phyloP scores from a whole-genome alignment of 2,329 filamentous ascomycete genomes.

The Elsinoe fawcettii region DNA sequence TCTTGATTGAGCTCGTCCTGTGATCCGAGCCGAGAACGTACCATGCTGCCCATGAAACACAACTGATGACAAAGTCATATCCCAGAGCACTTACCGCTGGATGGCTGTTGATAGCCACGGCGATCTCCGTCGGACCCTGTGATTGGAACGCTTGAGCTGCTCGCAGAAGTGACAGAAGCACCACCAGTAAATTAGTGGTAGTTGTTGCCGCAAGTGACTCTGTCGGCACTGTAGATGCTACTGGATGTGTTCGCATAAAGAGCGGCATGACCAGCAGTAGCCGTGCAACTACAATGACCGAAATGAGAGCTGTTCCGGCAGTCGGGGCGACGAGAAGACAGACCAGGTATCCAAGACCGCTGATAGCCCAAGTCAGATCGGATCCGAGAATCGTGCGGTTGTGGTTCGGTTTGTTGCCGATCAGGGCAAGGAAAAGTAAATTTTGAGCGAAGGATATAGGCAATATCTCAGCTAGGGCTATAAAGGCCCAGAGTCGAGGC shows the following conservation, averaged over 20 bases:
- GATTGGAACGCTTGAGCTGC: conserved; percentile 4
- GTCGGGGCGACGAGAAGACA: conserved; percentile 19
- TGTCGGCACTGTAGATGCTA: neutral
- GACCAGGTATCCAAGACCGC: conserved; percentile 17
- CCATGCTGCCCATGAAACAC: neutral
- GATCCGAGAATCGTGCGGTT: neutral
- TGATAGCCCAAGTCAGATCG: conserved; percentile 12
- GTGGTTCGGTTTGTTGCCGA: conserved; percentile 18
- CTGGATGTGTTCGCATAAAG: conserved; percentile 14
- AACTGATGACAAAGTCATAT: conserved; percentile 24
- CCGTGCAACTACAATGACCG: conserved; percentile 23
- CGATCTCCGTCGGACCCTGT: conserved; percentile 3
- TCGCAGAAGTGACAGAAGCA: conserved; percentile 2
- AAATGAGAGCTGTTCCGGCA: conserved; percentile 18
- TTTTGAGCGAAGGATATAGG: conserved; percentile 30
- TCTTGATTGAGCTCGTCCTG: neutral
- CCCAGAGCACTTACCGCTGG: conserved; percentile 28
- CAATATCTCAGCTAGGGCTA: conserved; percentile 29
- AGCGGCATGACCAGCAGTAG: conserved; percentile 22
- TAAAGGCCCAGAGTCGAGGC: conserved; percentile 28
- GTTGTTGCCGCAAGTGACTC: neutral
- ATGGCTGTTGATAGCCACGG: conserved; percentile 22
- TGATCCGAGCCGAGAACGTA: neutral
- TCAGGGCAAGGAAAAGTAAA: conserved; percentile 28
- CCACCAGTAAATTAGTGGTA: neutral